These are phyloP conservation scores for Coriaria nepalensis DNA, from an alignment of 306 rosid genomes.

Conservation along the genomic window DNA sequence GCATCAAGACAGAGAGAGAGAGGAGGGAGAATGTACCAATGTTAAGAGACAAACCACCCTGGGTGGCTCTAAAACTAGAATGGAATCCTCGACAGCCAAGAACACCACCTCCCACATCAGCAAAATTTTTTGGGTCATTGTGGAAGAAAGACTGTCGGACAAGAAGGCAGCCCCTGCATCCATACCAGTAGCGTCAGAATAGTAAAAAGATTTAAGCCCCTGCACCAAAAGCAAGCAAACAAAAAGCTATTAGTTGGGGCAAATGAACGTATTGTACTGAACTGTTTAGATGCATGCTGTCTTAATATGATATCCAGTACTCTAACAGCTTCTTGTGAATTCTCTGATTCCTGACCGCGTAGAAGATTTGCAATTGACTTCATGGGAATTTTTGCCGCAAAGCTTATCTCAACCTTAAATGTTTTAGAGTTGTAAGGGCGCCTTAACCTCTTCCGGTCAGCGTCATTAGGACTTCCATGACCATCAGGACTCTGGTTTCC, in stretches of 20 bases:
- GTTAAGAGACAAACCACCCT: slow-evolving; percentile 70
- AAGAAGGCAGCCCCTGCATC: slow-evolving; percentile 81
- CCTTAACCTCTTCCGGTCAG: slow-evolving; percentile 61
- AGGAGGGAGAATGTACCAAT: slow-evolving; percentile 32
- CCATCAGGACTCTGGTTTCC: slow-evolving; percentile 51
- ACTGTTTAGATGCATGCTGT: slow-evolving; percentile 94
- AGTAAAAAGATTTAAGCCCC: not conserved
- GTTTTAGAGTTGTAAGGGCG: slow-evolving; percentile 51
- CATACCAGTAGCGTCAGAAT: not conserved
- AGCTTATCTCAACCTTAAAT: slow-evolving; percentile 63
- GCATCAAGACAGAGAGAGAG: not conserved
- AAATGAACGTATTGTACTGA: slow-evolving; percentile 14
- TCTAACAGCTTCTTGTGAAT: slow-evolving; percentile 74
- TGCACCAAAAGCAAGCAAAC: not conserved
- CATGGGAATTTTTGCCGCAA: slow-evolving; percentile 73
- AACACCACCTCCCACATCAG: slow-evolving; percentile 85
- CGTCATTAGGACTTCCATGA: slow-evolving; percentile 40
- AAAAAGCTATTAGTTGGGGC: not conserved
- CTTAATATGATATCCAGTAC: slow-evolving; percentile 74
- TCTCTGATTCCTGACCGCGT: slow-evolving; percentile 73
- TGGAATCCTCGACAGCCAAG: slow-evolving; percentile 87
- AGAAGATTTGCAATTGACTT: slow-evolving; percentile 67
- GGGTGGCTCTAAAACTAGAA: slow-evolving; percentile 84
- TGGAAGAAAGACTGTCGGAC: slow-evolving; percentile 84
- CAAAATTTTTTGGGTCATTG: slow-evolving; percentile 40